These are phyloP conservation scores for Lepiota brunneoincarnata DNA, from an alignment of 768 basidiomycete genomes.

Conservation along the genomic window DNA sequence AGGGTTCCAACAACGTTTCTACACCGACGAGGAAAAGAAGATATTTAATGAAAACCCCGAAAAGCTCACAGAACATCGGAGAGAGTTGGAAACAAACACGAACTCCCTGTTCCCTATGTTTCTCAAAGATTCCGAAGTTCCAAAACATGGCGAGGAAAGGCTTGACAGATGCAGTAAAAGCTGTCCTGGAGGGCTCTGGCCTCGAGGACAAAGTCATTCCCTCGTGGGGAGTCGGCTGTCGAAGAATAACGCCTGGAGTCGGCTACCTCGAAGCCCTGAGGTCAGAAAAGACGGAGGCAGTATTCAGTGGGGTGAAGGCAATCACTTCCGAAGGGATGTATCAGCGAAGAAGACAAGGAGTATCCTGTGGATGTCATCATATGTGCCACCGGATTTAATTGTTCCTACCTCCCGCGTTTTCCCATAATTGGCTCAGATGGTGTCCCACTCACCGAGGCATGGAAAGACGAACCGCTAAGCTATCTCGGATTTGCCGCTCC, in stretches of 20 bases:
- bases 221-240: slow-evolving; percentile 31
- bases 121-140: slow-evolving; percentile 27
- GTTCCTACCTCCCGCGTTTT: slow-evolving; percentile 31
- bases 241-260: slow-evolving; percentile 31
- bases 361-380: slow-evolving; percentile 32
- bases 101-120: slow-evolving; percentile 31
- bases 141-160: slow-evolving; percentile 26
- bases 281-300: slow-evolving; percentile 29
- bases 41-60: slow-evolving; percentile 34
- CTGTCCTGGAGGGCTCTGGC: slow-evolving; percentile 36
- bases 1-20: slow-evolving; percentile 27
- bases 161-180: slow-evolving; percentile 36
- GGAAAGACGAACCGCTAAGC: slow-evolving; percentile 27
- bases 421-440: slow-evolving; percentile 26
- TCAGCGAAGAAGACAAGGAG: slow-evolving; percentile 26
- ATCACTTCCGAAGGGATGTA: slow-evolving; percentile 27
- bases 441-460: slow-evolving; percentile 26
- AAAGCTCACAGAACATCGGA: slow-evolving; percentile 41
- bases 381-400: slow-evolving; percentile 38
- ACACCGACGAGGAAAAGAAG: slow-evolving; percentile 37
- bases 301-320: slow-evolving; percentile 24
- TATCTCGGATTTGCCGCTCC: slow-evolving; percentile 30
- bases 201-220: slow-evolving; percentile 40
- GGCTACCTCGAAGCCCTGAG: slow-evolving; percentile 30
- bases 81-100: slow-evolving; percentile 34